These are phyloP conservation scores for Aspergillus coremiiformis DNA, from an alignment of 495 filamentous ascomycete species.

Conservation along the genomic window DNA sequence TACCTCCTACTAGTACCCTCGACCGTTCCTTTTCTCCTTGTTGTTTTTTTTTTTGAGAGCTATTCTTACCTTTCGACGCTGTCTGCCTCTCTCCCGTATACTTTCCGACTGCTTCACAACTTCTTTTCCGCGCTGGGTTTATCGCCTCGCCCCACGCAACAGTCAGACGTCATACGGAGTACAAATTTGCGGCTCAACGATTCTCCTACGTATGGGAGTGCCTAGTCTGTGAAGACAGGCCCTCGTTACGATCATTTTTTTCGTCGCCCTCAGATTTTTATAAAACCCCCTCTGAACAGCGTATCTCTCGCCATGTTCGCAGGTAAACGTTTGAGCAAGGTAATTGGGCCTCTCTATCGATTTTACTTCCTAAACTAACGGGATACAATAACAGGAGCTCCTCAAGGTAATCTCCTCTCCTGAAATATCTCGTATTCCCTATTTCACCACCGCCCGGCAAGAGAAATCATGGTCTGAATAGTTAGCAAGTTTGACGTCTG, in stretches of 20 bases:
- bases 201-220: neutral
- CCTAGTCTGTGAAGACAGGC: neutral
- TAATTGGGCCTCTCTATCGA: slow-evolving; percentile 8
- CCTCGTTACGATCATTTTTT: neutral
- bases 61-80: neutral
- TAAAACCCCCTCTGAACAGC: neutral
- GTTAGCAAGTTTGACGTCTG: neutral
- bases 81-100: neutral
- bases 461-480: neutral
- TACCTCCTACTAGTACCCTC: too few relatives aligned
- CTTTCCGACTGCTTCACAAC: neutral
- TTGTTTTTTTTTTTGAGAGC: neutral
- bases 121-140: neutral
- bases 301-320: slow-evolving; percentile 33
- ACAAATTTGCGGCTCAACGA: slow-evolving; percentile 6
- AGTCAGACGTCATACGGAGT: slow-evolving; percentile 21
- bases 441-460: neutral
- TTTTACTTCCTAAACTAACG: neutral
- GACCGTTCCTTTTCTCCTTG: neutral
- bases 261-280: neutral
- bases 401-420: slow-evolving; percentile 28
- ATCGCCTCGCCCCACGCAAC: slow-evolving; percentile 11
- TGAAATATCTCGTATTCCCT: neutral
- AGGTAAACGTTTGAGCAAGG: slow-evolving; percentile 43
- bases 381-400: slow-evolving; percentile 27